A percentile compares a stretch with the other conserved stretches of the same genome.
Conservation (phyloP, 768 basidiomycete genomes). For the Trametes maxima region DNA sequence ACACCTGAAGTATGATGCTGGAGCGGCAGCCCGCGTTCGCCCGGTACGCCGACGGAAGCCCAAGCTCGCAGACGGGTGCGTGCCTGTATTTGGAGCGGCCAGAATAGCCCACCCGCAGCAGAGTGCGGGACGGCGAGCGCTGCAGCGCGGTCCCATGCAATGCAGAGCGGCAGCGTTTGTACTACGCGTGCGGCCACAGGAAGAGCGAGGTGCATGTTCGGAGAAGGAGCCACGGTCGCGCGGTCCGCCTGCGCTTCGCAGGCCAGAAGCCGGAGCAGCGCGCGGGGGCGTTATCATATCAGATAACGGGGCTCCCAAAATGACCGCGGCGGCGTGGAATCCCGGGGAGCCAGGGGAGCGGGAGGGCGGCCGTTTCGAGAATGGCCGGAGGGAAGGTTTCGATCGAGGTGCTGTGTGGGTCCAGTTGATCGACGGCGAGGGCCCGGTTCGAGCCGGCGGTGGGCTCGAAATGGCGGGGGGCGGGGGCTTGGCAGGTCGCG, state of each 20-base stretch:
- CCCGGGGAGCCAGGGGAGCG: background rate
- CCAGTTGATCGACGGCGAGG: background rate
- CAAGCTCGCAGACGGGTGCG: background rate
- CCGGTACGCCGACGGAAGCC: constrained; percentile 15
- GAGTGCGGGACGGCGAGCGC: background rate
- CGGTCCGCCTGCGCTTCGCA: background rate
- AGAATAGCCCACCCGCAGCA: background rate
- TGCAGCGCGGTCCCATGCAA: background rate
- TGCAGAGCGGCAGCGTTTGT: background rate
- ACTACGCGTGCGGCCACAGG: background rate
- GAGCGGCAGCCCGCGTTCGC: background rate
- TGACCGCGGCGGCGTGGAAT: background rate
- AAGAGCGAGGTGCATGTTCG: background rate
- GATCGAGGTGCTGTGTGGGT: constrained; percentile 2
- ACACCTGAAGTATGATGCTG: no score
- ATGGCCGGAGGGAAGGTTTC: background rate
- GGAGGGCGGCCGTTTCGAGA: background rate
- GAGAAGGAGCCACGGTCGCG: background rate
- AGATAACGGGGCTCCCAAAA: constrained; percentile 12
- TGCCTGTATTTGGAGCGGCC: constrained; percentile 15
- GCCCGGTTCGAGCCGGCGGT: background rate
- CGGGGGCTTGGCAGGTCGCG: constrained; percentile 11
- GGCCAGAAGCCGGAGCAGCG: constrained; percentile 2
- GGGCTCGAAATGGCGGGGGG: background rate
- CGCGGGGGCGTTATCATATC: constrained; percentile 13